Evolutionary conservation across 768 basidiomycete genomes (phyloP), one percentile per base, ranked within the genome.

Genomic region (Atractiella rhizophila): DNA sequence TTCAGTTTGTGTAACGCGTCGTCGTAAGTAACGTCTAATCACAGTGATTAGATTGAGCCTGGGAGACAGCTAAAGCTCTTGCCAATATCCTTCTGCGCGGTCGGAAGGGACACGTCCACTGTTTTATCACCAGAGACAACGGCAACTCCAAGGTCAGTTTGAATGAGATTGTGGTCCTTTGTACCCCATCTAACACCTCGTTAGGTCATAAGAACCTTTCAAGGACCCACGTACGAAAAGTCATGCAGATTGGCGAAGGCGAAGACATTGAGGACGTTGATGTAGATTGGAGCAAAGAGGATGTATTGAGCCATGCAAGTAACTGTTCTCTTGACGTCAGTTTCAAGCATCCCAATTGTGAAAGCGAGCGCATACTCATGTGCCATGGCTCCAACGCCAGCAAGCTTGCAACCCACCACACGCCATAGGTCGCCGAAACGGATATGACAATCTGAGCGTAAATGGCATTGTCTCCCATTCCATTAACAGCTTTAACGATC

Each of bases 271-370:
- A 59, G 46, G 9, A 54, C 32, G 40, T 52, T 56, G 55, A 59
- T 51, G 46, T 48, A 55, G 19, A 54, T 50, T 40, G 38, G 30
- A 76, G 78, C 36, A 30, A 91, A 67, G 16, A 94, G 62, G 54
- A 94, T 59, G 54, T 91, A 98, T 37, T 80, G 82, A 12, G 74
- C 50, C 54, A 85, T 83, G 51, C 79, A 83, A 8, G 86, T 94
- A 48, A 91, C 51, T 57, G 43, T 16, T 15, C n/a, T 29, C 20
- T 27, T 16, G 37, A 41, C 16, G 5, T 2, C 25, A 35, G 20
- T 41, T 33, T 20, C n/a, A n/a, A 15, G 19, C 16, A 24, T 16
- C 6, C 5, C 19, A 18, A 5, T 13, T 13, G 12, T 20, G 18
- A 12, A n/a, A 2, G 40, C 53, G 16, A 34, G 54, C 29, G 12